Evolutionary conservation across 1,284 basidiomycete genomes (phyloP), one percentile per base, ranked within the genome.

Genomic region (Boletus smithii): DNA sequence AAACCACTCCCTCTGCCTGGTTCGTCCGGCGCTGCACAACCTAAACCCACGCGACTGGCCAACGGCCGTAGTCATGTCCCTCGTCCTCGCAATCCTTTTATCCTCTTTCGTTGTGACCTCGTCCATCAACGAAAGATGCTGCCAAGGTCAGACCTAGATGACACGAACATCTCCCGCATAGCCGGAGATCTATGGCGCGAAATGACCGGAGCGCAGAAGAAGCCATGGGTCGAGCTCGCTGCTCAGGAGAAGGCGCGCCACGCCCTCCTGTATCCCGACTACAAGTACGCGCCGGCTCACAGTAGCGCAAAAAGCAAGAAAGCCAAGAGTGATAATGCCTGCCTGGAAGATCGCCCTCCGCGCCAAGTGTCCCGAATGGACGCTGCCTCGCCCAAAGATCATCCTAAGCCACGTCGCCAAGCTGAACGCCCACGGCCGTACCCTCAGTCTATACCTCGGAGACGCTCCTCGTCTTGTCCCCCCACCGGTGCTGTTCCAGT

Each of bases 51-150:
- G 7, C 55, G 61, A 9, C 44, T 55, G 1, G 16, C 45, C 24
- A 53, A 63, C 26, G 62, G 62, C 20, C 52, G 40, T 36, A 43
- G 23, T 22, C 88, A 91, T 63, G 79, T 93, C 49, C 85, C 88
- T 26, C 82, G 91, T 3, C 90, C 91, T 0, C 77, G 83, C 17
- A 94, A 94, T 63, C 85, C 90, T 1, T 95, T 93, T 70, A 91
- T 94, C 55, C 76, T 92, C 57, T 94, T 88, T 67, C 80, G 91
- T 26, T 83, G 79, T 56, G 78, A 84, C 56, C 79, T 83, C 37
- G 72, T 75, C 29, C 65, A 68, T 29, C 70, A 77, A 54, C 63
- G 74, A 48, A 74, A 72, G 53, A 62, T 70, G 29, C 72, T 78
- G 1, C 57, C 58, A 4, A 58, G 63, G 26, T 66, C 77, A 30